Evolutionary conservation across 495 filamentous ascomycete genomes (phyloP).

Genomic region (Annulohypoxylon nitens): DNA sequence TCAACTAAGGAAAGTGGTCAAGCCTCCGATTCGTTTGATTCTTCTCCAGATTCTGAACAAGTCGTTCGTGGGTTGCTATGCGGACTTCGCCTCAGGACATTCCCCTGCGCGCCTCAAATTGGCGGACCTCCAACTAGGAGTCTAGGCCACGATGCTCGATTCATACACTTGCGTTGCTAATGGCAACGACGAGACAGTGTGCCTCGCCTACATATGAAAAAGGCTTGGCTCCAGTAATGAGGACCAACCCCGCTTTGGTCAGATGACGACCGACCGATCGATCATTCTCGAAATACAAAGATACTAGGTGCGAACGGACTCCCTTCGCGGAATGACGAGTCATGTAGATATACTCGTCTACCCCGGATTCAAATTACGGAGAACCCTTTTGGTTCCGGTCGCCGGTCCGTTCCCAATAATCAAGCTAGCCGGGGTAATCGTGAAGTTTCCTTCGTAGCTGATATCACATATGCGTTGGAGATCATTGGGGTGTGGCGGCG

Average conservation of each 20-base stretch:
- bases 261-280: constrained; percentile 48
- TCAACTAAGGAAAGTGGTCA: constrained; percentile 19
- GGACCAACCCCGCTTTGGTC: constrained; percentile 46
- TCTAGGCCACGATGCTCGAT: constrained; percentile 41
- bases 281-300: constrained; percentile 16
- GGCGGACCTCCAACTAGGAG: constrained; percentile 23
- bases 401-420: constrained; percentile 20
- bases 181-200: constrained; percentile 34
- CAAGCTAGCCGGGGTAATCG: constrained; percentile 25
- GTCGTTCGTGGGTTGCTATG: constrained; percentile 24
- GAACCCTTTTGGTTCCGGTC: constrained; percentile 23
- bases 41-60: constrained; percentile 19
- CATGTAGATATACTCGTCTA: constrained; percentile 32
- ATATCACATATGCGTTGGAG: constrained; percentile 32
- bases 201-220: constrained; percentile 34
- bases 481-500: constrained; percentile 18
- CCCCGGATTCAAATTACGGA: constrained; percentile 34
- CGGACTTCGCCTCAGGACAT: constrained; percentile 18
- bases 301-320: constrained; percentile 13
- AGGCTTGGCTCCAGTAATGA: constrained; percentile 46
- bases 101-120: constrained; percentile 21
- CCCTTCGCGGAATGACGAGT: constrained; percentile 32
- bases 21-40: constrained; percentile 21
- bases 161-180: constrained; percentile 29
- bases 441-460: constrained; percentile 31